These are phyloP conservation scores for Leptodermis oblonga DNA, from an alignment of 257 asterid genomes.

Conservation along the genomic window DNA sequence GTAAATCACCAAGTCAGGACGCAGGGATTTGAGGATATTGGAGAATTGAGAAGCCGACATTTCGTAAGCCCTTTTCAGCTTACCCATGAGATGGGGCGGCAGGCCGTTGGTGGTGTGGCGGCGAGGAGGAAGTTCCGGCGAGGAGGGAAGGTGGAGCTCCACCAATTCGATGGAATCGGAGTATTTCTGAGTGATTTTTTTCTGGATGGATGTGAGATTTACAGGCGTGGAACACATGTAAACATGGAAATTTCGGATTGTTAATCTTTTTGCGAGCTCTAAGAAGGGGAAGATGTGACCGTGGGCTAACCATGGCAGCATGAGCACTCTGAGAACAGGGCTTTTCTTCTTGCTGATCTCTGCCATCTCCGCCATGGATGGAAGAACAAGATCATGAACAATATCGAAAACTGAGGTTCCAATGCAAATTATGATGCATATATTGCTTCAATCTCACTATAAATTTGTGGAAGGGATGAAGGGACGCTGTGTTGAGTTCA, in stretches of 20 bases:
- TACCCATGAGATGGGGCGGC: slow-evolving; percentile 25
- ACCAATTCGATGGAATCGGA: slow-evolving; percentile 10
- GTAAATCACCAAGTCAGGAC: slow-evolving; percentile 25
- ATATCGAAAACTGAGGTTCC: too few species aligned
- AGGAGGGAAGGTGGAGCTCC: slow-evolving; percentile 20
- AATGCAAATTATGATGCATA: too few species aligned
- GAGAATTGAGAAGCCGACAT: slow-evolving; percentile 17
- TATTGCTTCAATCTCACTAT: background rate
- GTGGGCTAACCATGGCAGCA: slow-evolving; percentile 35
- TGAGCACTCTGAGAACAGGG: background rate
- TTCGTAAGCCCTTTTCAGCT: slow-evolving; percentile 19
- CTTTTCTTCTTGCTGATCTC: slow-evolving; percentile 6
- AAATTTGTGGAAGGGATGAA: background rate
- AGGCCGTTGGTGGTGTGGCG: slow-evolving; percentile 34
- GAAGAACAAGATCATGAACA: background rate
- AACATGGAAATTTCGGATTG: slow-evolving; percentile 16
- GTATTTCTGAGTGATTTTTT: slow-evolving; percentile 2
- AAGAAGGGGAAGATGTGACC: slow-evolving; percentile 26
- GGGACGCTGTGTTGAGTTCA: background rate
- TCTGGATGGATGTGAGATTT: slow-evolving; percentile 14
- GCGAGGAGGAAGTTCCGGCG: slow-evolving; percentile 27
- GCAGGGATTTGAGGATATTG: slow-evolving; percentile 1
- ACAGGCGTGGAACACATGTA: slow-evolving; percentile 27
- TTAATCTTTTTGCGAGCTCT: slow-evolving; percentile 21
- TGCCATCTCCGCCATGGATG: slow-evolving; percentile 12